phyloP scores from a whole-genome alignment of 352 stramenopile genomes.

The Phytopythium boreale region DNA sequence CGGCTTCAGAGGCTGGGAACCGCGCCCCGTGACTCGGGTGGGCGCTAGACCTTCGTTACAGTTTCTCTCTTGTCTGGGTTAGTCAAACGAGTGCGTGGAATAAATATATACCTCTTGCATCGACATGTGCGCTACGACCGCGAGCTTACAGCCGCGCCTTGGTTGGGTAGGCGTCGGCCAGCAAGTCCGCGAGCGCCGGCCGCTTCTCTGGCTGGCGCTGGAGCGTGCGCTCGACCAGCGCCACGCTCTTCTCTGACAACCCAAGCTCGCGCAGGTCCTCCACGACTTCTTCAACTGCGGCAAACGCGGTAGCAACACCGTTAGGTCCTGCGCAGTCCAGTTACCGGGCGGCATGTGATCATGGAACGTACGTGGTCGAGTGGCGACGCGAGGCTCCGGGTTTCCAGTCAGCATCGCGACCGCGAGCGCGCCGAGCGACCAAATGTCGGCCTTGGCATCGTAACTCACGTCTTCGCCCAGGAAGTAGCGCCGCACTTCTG shows the following conservation, averaged over 20 bases:
- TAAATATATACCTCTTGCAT: constrained; percentile 28
- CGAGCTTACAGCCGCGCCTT: constrained; percentile 39
- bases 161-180: constrained; percentile 32
- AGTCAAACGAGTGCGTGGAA: constrained; percentile 3
- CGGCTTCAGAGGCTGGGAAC: neutral
- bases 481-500: constrained; percentile 74
- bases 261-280: constrained; percentile 31
- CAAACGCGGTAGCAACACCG: neutral
- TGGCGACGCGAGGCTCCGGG: constrained; percentile 63
- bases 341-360: neutral
- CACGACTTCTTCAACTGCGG: constrained; percentile 57
- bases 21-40: neutral
- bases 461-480: constrained; percentile 68
- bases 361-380: constrained; percentile 38
- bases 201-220: constrained; percentile 35
- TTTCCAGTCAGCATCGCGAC: constrained; percentile 69
- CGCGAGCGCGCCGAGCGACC: constrained; percentile 73
- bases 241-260: constrained; percentile 28
- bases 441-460: constrained; percentile 67
- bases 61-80: neutral
- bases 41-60: constrained; percentile 5
- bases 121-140: neutral
- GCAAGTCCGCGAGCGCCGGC: constrained; percentile 37
- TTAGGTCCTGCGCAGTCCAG: neutral
- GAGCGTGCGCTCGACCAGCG: constrained; percentile 44